Evolutionary conservation across 192 early-diverging fungal species (phyloP), one percentile per base, ranked within the genome.

Genomic region (Phycomyces blakesleeanus): DNA sequence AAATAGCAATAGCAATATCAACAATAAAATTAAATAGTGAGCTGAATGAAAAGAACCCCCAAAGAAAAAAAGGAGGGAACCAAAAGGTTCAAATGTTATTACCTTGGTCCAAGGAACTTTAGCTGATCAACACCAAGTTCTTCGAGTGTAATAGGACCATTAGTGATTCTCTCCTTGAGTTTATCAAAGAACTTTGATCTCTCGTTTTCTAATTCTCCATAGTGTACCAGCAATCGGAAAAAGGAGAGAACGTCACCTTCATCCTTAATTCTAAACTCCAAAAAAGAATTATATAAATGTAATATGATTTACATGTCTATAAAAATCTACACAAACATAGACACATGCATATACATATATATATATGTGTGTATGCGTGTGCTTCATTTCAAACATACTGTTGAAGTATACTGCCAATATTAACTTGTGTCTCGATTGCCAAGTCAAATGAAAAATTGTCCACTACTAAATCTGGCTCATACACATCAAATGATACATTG

Each of bases 151-250:
- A 63, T 40, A 22, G n/a, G 14, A 1, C 21, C 21, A 15, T 40
- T 14, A 1, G 12, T 3, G 3, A 49, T 38, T 22, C 10, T 11
- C 2, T 54, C 29, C 18, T 16, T 20, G 22, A 61, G 12, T 6
- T 25, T 34, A 18, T 55, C 21, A 16, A 72, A 67, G 10, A 57
- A 52, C 16, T 51, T 10, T 14, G 37, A 18, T 29, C 61, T 27
- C 22, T 72, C 59, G 10, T 42, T 24, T 9, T 58, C 42, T 5
- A 72, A 14, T 16, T 55, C 60, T 4, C 59, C 54, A 51, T 72
- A 61, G 49, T 72, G 71, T 6, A 51, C 24, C 20, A 72, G n/a
- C n/a, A 63, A 25, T 26, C 64, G 54, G 24, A 72, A 72, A 29
- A 72, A 66, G 0, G 18, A 54, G 1, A 72, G 27, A 47, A 72